Evolutionary conservation across 768 basidiomycete genomes (phyloP), one percentile per base, ranked within the genome.

Genomic region (Imleria badia): DNA sequence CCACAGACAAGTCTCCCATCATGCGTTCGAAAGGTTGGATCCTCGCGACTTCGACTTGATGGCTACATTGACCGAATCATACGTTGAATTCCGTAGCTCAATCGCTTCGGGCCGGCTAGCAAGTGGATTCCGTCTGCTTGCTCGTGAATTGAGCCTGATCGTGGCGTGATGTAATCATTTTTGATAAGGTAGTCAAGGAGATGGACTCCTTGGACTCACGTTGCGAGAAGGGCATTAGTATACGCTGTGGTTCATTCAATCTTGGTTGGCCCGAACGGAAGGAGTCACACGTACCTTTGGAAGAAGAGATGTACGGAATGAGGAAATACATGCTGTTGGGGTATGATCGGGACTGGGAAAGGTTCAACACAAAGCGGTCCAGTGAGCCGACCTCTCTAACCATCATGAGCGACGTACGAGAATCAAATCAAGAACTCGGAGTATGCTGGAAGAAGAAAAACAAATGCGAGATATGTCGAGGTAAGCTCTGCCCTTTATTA

Each of bases 231-330:
- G 11, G 36, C 17, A 9, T 52, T 52, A 0, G 42, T 22, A n/a
- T 52, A 52, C 1, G 51, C 51, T 52, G 15, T 8, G 12, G 12
- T 11, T 20, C 4, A 15, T 30, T 52, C 23, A 45, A 29, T 10
- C 34, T 36, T 11, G 9, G 15, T 36, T 20, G 19, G 9, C 17
- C 6, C 4, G 30, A 3, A 10, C 8, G 23, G 17, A 29, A 38
- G 6, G 26, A 7, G 15, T 6, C 4, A 5, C 43, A 22, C 51
- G 15, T 23, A 45, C 51, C 51, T 39, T 52, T 52, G 35, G 51
- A 52, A 6, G 43, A 52, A 39, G 29, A 45, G 17, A 52, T 45
- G 36, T 52, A 52, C 2, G 51, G 36, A 14, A 52, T 52, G 5
- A 52, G 43, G 23, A 52, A 52, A 22, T 52, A 52, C 35, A 45